These are phyloP conservation scores for Candida sanyiensis DNA, from an alignment of 805 yeast genomes.

Conservation along the genomic window DNA sequence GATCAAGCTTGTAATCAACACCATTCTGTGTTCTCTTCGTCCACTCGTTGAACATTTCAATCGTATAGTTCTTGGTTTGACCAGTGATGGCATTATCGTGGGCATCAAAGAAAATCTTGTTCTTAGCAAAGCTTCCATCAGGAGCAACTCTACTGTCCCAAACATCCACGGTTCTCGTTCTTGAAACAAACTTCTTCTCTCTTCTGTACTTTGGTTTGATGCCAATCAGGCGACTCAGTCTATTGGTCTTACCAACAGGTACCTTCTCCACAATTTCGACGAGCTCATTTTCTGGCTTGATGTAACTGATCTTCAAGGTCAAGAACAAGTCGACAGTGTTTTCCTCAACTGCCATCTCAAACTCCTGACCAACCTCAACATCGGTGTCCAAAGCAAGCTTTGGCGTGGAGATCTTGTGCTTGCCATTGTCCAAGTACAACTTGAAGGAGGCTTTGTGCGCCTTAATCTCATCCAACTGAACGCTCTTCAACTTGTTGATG, in stretches of 20 bases:
- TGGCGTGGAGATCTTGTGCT: constrained; percentile 68
- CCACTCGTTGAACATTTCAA: constrained; percentile 84
- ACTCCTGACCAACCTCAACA: constrained; percentile 58
- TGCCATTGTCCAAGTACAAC: constrained; percentile 63
- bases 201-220: constrained; percentile 31
- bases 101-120: constrained; percentile 57
- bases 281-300: constrained; percentile 38
- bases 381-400: constrained; percentile 30
- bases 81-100: constrained; percentile 54
- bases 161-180: constrained; percentile 44
- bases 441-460: constrained; percentile 41
- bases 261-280: constrained; percentile 58
- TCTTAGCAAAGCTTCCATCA: constrained; percentile 87
- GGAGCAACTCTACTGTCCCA: constrained; percentile 65
- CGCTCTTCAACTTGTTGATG: constrained; percentile 41
- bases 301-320: constrained; percentile 65
- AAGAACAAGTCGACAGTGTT: constrained; percentile 57
- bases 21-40: constrained; percentile 34
- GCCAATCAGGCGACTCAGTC: constrained; percentile 43
- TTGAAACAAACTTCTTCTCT: constrained; percentile 43
- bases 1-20: constrained; percentile 32
- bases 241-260: constrained; percentile 37
- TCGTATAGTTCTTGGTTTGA: constrained; percentile 40
- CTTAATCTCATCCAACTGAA: constrained; percentile 40
- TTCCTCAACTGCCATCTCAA: constrained; percentile 59